These are phyloP conservation scores for Pseudopyrenochaeta lycopersici DNA, from an alignment of 2,329 filamentous ascomycete genomes.

Conservation along the genomic window DNA sequence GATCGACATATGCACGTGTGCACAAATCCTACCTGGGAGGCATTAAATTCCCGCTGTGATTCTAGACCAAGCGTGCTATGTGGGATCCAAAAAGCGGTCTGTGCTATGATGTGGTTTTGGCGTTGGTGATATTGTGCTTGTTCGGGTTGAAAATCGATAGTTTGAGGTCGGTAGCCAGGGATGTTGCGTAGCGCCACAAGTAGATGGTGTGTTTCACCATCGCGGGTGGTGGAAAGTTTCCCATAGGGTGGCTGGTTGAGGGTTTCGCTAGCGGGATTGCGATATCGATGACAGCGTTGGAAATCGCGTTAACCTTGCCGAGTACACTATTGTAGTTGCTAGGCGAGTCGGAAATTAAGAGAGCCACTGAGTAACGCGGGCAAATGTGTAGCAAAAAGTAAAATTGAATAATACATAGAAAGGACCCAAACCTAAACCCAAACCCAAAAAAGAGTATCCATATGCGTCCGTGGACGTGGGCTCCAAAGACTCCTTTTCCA, in stretches of 20 bases:
- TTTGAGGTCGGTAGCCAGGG: not conserved
- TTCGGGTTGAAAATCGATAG: constrained; percentile 10
- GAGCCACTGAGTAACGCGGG: too few relatives aligned
- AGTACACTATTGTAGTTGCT: too few relatives aligned
- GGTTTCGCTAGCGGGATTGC: not conserved
- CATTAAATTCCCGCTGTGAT: not conserved
- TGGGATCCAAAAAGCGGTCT: not conserved
- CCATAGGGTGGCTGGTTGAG: not conserved
- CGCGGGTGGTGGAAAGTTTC: constrained; percentile 1
- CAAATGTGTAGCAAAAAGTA: too few relatives aligned
- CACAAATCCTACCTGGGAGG: not conserved
- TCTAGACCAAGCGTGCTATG: not conserved
- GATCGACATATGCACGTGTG: not conserved
- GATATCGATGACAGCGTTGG: too few relatives aligned
- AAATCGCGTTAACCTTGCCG: too few relatives aligned
- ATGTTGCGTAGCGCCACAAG: not conserved
- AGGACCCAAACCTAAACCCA: too few relatives aligned
- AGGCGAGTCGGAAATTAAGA: too few relatives aligned
- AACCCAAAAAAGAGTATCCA: not conserved
- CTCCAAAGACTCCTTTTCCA: constrained; percentile 8
- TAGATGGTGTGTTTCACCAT: constrained; percentile 14
- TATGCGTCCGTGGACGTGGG: not conserved
- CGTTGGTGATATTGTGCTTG: not conserved
- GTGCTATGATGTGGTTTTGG: not conserved
- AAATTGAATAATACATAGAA: too few relatives aligned